These are phyloP conservation scores for Pichia insulana DNA, from an alignment of 805 yeast genomes.

Conservation along the genomic window DNA sequence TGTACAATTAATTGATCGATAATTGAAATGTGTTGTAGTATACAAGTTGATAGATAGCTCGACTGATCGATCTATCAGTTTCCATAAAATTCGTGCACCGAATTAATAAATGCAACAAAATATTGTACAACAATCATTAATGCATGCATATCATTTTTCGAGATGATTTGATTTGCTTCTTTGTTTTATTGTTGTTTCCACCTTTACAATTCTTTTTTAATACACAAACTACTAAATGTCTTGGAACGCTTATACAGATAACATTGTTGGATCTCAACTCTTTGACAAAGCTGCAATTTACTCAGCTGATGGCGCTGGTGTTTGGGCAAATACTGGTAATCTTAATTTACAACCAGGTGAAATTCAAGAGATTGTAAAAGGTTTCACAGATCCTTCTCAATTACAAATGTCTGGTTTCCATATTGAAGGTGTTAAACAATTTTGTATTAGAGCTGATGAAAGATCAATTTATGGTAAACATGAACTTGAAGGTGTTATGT, in stretches of 20 bases:
- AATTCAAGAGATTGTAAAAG: conserved; percentile 63
- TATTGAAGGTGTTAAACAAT: conserved; percentile 77
- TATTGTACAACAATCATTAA: too few species aligned
- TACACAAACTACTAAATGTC: too few species aligned
- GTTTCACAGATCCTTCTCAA: conserved; percentile 69
- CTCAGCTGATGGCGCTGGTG: conserved; percentile 89
- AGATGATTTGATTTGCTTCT: too few species aligned
- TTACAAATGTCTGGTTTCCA: conserved; percentile 85
- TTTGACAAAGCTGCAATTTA: conserved; percentile 89
- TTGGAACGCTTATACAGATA: conserved; percentile 81
- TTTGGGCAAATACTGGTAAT: conserved; percentile 82
- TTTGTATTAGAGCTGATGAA: conserved; percentile 80
- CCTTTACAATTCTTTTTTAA: too few species aligned
- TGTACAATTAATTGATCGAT: too few species aligned
- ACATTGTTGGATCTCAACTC: conserved; percentile 77
- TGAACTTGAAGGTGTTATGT: conserved; percentile 79
- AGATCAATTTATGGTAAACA: conserved; percentile 91
- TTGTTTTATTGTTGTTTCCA: too few species aligned
- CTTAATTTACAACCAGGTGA: conserved; percentile 61
- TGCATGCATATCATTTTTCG: too few species aligned
- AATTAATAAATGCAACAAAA: too few species aligned
- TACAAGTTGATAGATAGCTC: too few species aligned
- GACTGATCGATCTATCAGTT: too few species aligned
- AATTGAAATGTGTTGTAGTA: too few species aligned
- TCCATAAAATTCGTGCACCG: too few species aligned